Base-by-base conservation (phyloP, 495 filamentous ascomycete genomes). In the Hypoxylon rickii region DNA sequence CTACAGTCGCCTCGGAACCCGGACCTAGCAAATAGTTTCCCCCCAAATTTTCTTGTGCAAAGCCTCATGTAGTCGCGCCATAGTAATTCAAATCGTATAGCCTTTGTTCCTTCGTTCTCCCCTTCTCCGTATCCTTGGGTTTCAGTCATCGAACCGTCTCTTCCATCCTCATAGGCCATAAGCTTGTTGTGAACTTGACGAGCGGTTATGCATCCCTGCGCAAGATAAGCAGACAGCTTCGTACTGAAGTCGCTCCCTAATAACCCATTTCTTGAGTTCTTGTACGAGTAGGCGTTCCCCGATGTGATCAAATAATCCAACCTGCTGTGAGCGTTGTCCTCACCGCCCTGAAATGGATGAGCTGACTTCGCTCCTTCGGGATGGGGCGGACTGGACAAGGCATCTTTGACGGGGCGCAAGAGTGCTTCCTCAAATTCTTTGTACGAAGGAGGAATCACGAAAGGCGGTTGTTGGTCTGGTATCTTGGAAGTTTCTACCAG, bases 31-130 rank as follows among this genome's bases (percentile, higher is more conserved):
- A 89, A 90, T 1, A 89, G 70, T 39, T 77, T 77, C 38, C 70
- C 63, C 11, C 78, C 77, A 53, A 86, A 89, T 61, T 90, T 89
- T 3, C 80, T 72, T 19, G 79, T 79, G 52, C 85, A 85, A 10
- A 91, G 78, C 0, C 84, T 76, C 80, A 90, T 89, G 69, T 90
- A 90, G 69, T 90, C 87, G 3, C 87, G 75, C 86, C 87, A 90
- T 0, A 90, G 73, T 0, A 91, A 74, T 55, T 91, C 85, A 48
- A 88, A 86, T 1, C 88, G 81, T 7, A 90, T 74, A 3, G 69
- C 73, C n/a, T 75, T 74, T 0, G 85, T 87, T n/a, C 88, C 87
- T 42, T 82, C 79, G 63, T 82, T 86, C 59, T 89, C 83, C 2
- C 86, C 87, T 17, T 82, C 72, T 7, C 82, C 85, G 46, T 80